Conservation (phyloP, 164 flowering plant genomes). For the Magnolia officinalis region DNA sequence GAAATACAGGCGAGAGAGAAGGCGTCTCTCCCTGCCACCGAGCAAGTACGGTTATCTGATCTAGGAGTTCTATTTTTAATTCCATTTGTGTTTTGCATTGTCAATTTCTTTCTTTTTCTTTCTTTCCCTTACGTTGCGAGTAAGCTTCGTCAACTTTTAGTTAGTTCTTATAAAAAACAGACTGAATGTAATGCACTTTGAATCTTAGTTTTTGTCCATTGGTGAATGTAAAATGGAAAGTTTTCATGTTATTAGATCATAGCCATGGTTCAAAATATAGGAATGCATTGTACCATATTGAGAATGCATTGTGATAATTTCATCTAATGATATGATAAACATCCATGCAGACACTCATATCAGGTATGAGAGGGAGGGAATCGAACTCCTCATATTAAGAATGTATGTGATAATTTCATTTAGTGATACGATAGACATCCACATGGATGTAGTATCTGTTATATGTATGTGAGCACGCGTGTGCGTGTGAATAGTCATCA, state of each 20-base stretch:
- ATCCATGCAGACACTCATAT: neutral
- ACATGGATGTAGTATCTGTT: too few species aligned
- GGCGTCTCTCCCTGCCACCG: conserved; percentile 11
- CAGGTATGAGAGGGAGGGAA: too few species aligned
- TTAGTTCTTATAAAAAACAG: neutral
- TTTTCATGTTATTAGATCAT: too few species aligned
- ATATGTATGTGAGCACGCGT: too few species aligned
- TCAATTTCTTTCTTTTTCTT: too few species aligned
- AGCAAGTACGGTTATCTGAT: conserved; percentile 24
- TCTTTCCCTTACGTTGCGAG: neutral
- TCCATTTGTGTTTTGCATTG: neutral
- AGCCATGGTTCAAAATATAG: too few species aligned
- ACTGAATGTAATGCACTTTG: neutral
- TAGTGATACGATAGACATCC: too few species aligned
- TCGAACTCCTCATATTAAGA: too few species aligned
- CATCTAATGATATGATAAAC: neutral
- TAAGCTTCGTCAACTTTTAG: neutral
- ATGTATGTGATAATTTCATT: too few species aligned
- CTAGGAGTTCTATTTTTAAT: neutral
- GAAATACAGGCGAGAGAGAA: conserved; percentile 32
- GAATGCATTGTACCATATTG: too few species aligned
- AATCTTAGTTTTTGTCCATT: neutral
- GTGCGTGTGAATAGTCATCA: too few species aligned
- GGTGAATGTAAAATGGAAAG: neutral
- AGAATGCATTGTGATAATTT: too few species aligned